Base-by-base conservation (phyloP, 164 flowering plant species). In the Euptelea pleiosperma region DNA sequence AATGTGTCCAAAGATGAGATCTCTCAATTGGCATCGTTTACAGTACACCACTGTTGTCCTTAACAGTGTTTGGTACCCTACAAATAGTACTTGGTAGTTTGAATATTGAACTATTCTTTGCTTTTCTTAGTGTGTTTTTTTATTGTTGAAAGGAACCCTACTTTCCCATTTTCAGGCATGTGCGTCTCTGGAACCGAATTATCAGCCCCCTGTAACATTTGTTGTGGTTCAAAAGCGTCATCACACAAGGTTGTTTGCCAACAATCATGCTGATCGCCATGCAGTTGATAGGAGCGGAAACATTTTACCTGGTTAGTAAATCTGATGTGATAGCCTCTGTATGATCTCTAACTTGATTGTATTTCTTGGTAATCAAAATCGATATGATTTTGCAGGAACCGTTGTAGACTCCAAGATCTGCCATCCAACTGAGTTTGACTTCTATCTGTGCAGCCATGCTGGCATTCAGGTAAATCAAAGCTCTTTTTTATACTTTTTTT, bases 381-480 rank as follows among this genome's bases (percentile, higher is more conserved):
- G 2, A 33, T 7, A 3, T 28, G 36, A 8, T n/a, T n/a, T 56
- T 49, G 45, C 81, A 87, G 94, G 94, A 36, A 87, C 94, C 4
- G 90, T 87, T n/a, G 94, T 87, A 6, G 94, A 87, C 62, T 82
- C 94, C 21, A 84, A 82, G 71, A 87, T 87, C n/a, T 87, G 94
- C 46, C 94, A 87, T 64, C 89, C 89, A 2, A 84, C 86, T 1
- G 89, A 84, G 26, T 84, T 84, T 55, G 89, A 84, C 39, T 84
- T 84, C 56, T 84, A 81, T 19, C 74, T 84, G 7, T 84, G 89
- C 60, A 81, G 86, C 50, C 89, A 84, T 78, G 94, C 94, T 62
- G 94, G 94, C 19, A 82, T 84, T 41, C 86, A 87, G 81, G 94
- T 84, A 62, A 49, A 33, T 11, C 18, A 6, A 35, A 19, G 14